Evolutionary conservation across 2,329 filamentous ascomycete genomes (phyloP), one percentile per base, ranked within the genome.

Genomic region (Nemania sp.): DNA sequence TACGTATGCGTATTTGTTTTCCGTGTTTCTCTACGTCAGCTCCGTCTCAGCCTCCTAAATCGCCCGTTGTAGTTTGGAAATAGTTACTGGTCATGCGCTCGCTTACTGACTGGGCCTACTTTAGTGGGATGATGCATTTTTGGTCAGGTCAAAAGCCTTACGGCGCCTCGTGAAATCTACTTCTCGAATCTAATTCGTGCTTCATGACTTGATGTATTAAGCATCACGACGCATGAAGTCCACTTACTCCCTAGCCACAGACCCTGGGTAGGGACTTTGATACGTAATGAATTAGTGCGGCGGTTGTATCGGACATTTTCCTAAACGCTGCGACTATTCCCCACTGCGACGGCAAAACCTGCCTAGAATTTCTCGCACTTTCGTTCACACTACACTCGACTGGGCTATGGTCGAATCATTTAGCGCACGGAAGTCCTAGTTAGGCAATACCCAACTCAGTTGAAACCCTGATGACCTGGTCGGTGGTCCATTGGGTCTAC

Each of bases 111-210:
- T 24, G 47, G 45, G 15, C 18, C 7, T 41, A 20, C 29, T 29
- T 63, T 62, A 71, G 71, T 53, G 71, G 79, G 13, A 79, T 79
- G 72, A 82, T 82, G 80, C 79, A 82, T 57, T 82, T 82, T 54
- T 82, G 80, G 80, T 82, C 79, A 38, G 80, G 78, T 0, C 81
- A 82, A 72, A 82, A 81, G 62, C 80, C 80, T 0, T 54, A 74
- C 20, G 68, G 60, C 43, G n/a, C n/a, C n/a, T n/a, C n/a, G n/a
- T n/a, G n/a, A n/a, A n/a, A n/a, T n/a, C n/a, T n/a, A 24, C 51
- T 45, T 63, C 55, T 13, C 52, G 47, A 61, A 32, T 27, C 38
- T 18, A 20, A 5, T 41, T 41, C 26, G 41, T 52, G 51, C 43
- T 56, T 32, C 29, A 27, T 11, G 38, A 26, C n/a, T 57, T 57